phyloP scores from a whole-genome alignment of 2,329 filamentous ascomycete genomes.

The Fusarium citri region DNA sequence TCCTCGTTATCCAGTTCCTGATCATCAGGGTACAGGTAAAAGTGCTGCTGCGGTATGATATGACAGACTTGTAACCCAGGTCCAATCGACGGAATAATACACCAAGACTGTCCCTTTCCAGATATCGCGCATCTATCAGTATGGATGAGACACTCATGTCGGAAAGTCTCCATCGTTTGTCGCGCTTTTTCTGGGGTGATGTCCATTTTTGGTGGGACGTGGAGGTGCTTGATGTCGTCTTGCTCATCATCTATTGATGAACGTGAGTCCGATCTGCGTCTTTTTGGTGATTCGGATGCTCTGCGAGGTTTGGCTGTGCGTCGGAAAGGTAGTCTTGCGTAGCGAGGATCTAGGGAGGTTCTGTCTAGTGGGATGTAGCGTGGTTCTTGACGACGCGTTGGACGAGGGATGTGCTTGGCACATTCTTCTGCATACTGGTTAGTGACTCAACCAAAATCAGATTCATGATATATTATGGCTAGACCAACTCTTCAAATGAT shows the following conservation, averaged over 20 bases:
- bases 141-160: not conserved
- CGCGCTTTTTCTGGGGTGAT: not conserved
- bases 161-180: not conserved
- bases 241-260: not conserved
- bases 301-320: not conserved
- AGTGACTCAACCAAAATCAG: not conserved
- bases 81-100: constrained; percentile 2
- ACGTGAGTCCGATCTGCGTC: constrained; percentile 4
- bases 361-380: constrained; percentile 19
- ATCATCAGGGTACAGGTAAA: constrained; percentile 32
- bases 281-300: constrained; percentile 3
- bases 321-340: constrained; percentile 1
- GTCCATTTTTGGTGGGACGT: constrained; percentile 11
- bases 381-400: not conserved
- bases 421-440: not conserved
- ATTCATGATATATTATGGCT: accelerated
- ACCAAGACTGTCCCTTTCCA: constrained; percentile 37
- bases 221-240: constrained; percentile 1
- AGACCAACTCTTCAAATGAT: constrained; percentile 1
- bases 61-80: constrained; percentile 39
- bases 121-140: constrained; percentile 24
- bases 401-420: constrained; percentile 2
- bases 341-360: not conserved
- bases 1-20: not conserved
- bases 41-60: constrained; percentile 39